Evolutionary conservation across 2,329 filamentous ascomycete species (phyloP).

Genomic region (Pseudocercospora crystallina): DNA sequence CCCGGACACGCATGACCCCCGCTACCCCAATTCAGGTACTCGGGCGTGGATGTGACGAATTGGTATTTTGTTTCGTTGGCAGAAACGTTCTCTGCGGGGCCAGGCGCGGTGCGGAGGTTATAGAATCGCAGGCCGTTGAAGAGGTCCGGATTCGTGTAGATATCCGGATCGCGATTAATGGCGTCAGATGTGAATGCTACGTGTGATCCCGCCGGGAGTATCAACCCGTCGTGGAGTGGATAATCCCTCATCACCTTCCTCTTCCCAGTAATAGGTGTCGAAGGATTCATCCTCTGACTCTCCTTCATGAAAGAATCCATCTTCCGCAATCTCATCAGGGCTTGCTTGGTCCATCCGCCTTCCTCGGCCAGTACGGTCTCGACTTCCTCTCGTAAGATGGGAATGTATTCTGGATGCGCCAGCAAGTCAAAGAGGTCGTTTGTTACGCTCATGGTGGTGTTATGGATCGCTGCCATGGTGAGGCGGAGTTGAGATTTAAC

Average conservation of each 20-base stretch:
- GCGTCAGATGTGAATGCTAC: conserved; percentile 13
- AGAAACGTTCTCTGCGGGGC: not conserved
- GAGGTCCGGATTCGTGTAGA: conserved; percentile 5
- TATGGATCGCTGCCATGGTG: conserved; percentile 21
- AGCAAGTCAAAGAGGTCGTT: conserved; percentile 16
- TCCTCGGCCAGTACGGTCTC: conserved; percentile 8
- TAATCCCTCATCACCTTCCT: conserved; percentile 10
- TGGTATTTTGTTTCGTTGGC: conserved; percentile 10
- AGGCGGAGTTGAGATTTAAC: conserved; percentile 12
- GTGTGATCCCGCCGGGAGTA: conserved; percentile 8
- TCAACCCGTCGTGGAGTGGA: conserved; percentile 6
- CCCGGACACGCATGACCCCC: conserved; percentile 34
- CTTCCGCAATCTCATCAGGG: conserved; percentile 12
- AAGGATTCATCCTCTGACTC: conserved; percentile 16
- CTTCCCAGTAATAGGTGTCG: conserved; percentile 13
- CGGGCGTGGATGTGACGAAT: conserved; percentile 14
- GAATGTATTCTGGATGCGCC: conserved; percentile 12
- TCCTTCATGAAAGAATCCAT: conserved; percentile 20
- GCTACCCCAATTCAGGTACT: conserved; percentile 28
- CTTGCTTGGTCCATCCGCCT: conserved; percentile 10
- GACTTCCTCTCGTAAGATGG: conserved; percentile 12
- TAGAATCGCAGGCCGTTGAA: conserved; percentile 16
- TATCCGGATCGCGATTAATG: conserved; percentile 9
- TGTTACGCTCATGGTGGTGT: conserved; percentile 15
- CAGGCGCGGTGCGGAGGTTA: not conserved